Evolutionary conservation across 495 filamentous ascomycete species (phyloP).

Genomic region (Filosporella fistucella): DNA sequence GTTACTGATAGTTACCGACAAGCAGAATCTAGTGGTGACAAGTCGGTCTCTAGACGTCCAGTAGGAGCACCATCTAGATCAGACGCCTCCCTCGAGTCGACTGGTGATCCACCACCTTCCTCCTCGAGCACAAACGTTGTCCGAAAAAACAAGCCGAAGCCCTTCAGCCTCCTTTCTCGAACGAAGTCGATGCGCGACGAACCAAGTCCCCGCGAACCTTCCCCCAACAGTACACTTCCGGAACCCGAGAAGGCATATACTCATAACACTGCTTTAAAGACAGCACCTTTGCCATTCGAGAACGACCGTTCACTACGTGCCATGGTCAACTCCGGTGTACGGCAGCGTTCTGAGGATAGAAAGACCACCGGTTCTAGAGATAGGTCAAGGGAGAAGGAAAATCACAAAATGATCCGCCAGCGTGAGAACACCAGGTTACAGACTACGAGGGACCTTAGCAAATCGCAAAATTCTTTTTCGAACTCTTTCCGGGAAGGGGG

Average conservation of each 20-base stretch:
- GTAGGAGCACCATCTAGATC: slow-evolving; percentile 20
- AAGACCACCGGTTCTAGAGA: slow-evolving; percentile 31
- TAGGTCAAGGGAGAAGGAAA: slow-evolving; percentile 29
- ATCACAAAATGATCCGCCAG: slow-evolving; percentile 41
- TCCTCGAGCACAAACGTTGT: slow-evolving; percentile 3
- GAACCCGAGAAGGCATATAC: slow-evolving; percentile 37
- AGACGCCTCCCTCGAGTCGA: slow-evolving; percentile 16
- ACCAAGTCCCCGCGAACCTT: slow-evolving; percentile 34
- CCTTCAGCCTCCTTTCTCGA: slow-evolving; percentile 57
- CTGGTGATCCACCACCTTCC: not conserved
- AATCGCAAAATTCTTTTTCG: slow-evolving; percentile 33
- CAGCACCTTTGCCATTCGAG: slow-evolving; percentile 54
- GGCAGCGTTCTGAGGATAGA: slow-evolving; percentile 64
- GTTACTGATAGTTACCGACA: slow-evolving; percentile 3
- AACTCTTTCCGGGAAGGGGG: slow-evolving; percentile 60
- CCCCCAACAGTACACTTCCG: slow-evolving; percentile 26
- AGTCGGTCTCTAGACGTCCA: slow-evolving; percentile 15
- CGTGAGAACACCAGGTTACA: slow-evolving; percentile 20
- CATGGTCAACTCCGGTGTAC: slow-evolving; percentile 55
- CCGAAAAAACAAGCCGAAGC: slow-evolving; percentile 48
- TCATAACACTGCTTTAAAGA: slow-evolving; percentile 35
- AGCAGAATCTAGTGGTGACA: slow-evolving; percentile 11
- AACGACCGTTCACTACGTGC: slow-evolving; percentile 60
- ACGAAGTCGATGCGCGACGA: slow-evolving; percentile 64
- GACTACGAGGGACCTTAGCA: slow-evolving; percentile 20